These are phyloP conservation scores for Kluyveromyces wickerhamii DNA, from an alignment of 805 yeast genomes.

Conservation along the genomic window DNA sequence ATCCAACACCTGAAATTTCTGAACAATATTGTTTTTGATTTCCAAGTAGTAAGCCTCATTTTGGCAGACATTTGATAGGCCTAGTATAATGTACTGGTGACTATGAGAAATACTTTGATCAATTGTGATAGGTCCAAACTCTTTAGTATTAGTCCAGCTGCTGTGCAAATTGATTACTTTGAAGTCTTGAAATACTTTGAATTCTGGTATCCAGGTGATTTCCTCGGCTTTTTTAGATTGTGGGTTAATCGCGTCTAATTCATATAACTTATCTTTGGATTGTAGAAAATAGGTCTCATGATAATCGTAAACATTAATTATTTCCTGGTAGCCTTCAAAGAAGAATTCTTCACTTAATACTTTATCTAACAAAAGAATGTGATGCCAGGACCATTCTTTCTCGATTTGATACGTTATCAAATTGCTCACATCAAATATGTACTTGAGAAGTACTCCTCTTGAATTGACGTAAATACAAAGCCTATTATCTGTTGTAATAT, in stretches of 20 bases:
- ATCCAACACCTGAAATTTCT: neutral
- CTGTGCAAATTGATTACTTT: neutral
- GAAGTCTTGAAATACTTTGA: neutral
- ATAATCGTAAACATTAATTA: neutral
- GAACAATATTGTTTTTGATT: neutral
- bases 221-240: neutral
- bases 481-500: neutral
- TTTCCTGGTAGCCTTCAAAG: slow-evolving; percentile 1
- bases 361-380: neutral
- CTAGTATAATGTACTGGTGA: slow-evolving; percentile 2
- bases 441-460: neutral
- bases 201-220: neutral
- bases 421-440: neutral
- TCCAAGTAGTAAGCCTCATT: slow-evolving; percentile 1
- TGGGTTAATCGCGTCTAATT: neutral
- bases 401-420: neutral
- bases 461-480: neutral
- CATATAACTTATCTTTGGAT: slow-evolving; percentile 1
- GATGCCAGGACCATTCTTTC: neutral
- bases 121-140: slow-evolving; percentile 1
- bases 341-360: neutral
- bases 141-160: neutral
- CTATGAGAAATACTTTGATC: neutral
- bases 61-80: neutral
- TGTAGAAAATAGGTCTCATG: neutral